A percentile compares a stretch with the other conserved stretches of the same genome.
These are phyloP conservation scores for Mycena pura DNA, from an alignment of 768 basidiomycete genomes.

Conservation along the genomic window DNA sequence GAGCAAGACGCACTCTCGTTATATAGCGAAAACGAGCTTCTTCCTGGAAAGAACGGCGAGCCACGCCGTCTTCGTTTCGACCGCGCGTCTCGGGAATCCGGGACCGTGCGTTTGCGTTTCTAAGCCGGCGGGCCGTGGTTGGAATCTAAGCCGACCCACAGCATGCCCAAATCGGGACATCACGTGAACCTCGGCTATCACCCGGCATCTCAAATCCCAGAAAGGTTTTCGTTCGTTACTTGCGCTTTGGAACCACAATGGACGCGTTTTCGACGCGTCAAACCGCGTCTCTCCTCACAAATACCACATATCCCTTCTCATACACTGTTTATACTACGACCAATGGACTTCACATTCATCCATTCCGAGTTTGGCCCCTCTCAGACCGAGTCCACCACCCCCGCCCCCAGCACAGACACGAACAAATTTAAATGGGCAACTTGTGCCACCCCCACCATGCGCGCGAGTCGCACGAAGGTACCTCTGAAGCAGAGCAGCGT, in stretches of 20 bases:
- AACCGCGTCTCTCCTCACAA: background rate
- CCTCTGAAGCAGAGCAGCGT: background rate
- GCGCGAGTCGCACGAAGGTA: background rate
- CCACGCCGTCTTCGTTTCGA: too few relatives aligned
- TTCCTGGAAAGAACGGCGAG: too few relatives aligned
- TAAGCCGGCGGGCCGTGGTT: too few relatives aligned
- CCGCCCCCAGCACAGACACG: background rate
- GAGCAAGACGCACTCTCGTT: too few relatives aligned
- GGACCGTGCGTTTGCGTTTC: too few relatives aligned
- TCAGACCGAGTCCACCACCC: background rate
- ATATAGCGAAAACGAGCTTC: too few relatives aligned
- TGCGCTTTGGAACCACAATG: background rate
- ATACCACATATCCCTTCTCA: background rate
- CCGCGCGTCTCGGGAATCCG: too few relatives aligned
- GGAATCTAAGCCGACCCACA: background rate
- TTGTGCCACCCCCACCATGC: background rate
- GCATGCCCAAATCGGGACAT: background rate
- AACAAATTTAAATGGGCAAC: background rate
- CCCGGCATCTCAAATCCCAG: background rate
- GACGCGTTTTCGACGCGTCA: background rate
- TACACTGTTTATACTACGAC: background rate
- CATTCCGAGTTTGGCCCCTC: background rate
- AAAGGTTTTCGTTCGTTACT: background rate
- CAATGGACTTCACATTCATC: background rate
- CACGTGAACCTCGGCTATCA: background rate